Evolutionary conservation across 805 yeast genomes (phyloP).

Genomic region (Wickerhamomyces alni): DNA sequence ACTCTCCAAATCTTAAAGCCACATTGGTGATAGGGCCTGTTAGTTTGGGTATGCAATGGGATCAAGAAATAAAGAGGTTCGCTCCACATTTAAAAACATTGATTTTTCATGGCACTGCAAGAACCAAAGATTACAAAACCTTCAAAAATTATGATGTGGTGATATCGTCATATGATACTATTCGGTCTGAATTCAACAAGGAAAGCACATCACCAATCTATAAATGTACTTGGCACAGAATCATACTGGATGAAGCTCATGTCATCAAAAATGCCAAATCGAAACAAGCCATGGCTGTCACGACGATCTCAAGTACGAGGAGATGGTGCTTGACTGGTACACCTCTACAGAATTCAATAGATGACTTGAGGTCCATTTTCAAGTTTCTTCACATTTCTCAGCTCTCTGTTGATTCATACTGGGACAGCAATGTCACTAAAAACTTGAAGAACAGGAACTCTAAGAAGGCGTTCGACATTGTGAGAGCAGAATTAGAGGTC

Average conservation of each 20-base stretch:
- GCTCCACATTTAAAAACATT: constrained; percentile 38
- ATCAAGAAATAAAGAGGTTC: constrained; percentile 52
- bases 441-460: constrained; percentile 33
- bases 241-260: constrained; percentile 62
- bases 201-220: constrained; percentile 19
- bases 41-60: constrained; percentile 69
- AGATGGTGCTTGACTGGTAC: constrained; percentile 65
- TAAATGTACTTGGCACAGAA: constrained; percentile 37
- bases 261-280: constrained; percentile 47
- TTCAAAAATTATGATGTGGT: constrained; percentile 52
- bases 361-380: constrained; percentile 47
- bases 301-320: constrained; percentile 32
- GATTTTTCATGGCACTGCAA: constrained; percentile 46
- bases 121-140: constrained; percentile 30
- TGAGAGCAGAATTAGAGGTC: constrained; percentile 22
- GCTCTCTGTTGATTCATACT: constrained; percentile 9
- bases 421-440: constrained; percentile 31
- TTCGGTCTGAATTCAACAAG: constrained; percentile 31
- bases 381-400: constrained; percentile 34
- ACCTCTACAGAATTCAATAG: constrained; percentile 52
- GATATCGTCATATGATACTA: constrained; percentile 61
- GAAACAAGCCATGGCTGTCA: constrained; percentile 40
- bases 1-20: constrained; percentile 21
- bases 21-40: constrained; percentile 73
- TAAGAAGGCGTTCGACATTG: constrained; percentile 28